Evolutionary conservation across 148 eudicot genomes (phyloP), one percentile per base, ranked within the genome.

Genomic region (Gaultheria prostrata): DNA sequence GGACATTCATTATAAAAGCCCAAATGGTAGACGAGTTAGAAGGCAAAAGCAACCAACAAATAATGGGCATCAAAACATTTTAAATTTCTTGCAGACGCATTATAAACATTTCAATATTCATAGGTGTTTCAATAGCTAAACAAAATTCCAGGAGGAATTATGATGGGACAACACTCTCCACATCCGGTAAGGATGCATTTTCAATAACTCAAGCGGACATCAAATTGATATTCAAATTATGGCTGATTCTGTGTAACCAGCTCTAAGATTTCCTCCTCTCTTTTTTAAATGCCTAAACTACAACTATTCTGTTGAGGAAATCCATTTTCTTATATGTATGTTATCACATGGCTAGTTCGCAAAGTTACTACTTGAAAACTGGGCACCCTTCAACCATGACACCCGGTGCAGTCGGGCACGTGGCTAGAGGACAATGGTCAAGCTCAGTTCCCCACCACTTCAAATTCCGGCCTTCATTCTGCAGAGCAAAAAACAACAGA

Each of bases 361-460:
- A 11, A 15, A 15, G 39, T 51, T 13, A 53, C 83, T 84, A 86
- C 85, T 86, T 81, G 83, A 91, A 90, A 86, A 91, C 88, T 20
- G 99, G 99, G 76, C 99, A 97, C 0, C 93, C 94, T 73, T 54
- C 24, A 21, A 95, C 96, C 46, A 80, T 57, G 46, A 97, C 95
- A 8, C 96, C 96, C 0, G 98, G 98, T 74, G 96, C 98, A 0
- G 98, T 97, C 3, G 99, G 99, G 88, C 98, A 97, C 0, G 94
- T 61, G 6, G 99, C 99, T 71, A 94, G 85, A 18, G 99, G 98
- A 78, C 98, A 97, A 76, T 95, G 99, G 76, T 97, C 99, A 1
- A 88, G 88, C 57, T 95, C 88, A 0, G 97, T 69, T 32, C 99
- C 99, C 99, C 99, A 97, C 99, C 99, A 97, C 77, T 92, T 92